Percentiles rank a stretch among this genome's conserved stretches.
Evolutionary conservation across 257 asterid genomes (phyloP).

Genomic region (Nicotiana undulata): DNA sequence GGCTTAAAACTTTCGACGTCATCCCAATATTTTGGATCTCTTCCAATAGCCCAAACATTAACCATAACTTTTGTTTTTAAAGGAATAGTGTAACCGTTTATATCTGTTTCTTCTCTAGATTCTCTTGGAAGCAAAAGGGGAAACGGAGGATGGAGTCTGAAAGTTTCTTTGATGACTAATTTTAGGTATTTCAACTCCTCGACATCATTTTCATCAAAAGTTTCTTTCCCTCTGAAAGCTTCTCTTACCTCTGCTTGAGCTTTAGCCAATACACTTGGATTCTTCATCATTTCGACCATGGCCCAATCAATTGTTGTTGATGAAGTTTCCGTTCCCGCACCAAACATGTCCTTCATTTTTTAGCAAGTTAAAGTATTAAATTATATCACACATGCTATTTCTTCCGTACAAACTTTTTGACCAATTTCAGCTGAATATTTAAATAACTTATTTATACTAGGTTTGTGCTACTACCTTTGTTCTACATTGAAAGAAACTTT

Average conservation of each 20-base stretch:
- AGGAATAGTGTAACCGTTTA: background rate
- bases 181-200: conserved; percentile 1
- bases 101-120: background rate
- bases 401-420: background rate
- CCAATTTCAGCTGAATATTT: background rate
- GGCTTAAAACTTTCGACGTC: background rate
- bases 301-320: conserved; percentile 6
- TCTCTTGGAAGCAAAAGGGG: conserved; percentile 5
- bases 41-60: conserved; percentile 15
- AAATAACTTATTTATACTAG: background rate
- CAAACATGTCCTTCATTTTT: background rate
- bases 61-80: background rate
- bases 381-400: background rate
- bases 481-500: no score
- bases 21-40: conserved; percentile 7
- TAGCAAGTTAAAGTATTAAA: background rate
- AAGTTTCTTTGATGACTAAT: conserved; percentile 3
- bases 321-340: conserved; percentile 11
- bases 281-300: conserved; percentile 7
- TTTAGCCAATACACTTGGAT: background rate
- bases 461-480: no score
- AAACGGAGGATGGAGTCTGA: background rate
- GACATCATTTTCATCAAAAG: background rate
- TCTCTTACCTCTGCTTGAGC: conserved; percentile 8
- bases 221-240: background rate